phyloP scores from a whole-genome alignment of 176 grass and related monocot genomes.

The Canna indica region DNA sequence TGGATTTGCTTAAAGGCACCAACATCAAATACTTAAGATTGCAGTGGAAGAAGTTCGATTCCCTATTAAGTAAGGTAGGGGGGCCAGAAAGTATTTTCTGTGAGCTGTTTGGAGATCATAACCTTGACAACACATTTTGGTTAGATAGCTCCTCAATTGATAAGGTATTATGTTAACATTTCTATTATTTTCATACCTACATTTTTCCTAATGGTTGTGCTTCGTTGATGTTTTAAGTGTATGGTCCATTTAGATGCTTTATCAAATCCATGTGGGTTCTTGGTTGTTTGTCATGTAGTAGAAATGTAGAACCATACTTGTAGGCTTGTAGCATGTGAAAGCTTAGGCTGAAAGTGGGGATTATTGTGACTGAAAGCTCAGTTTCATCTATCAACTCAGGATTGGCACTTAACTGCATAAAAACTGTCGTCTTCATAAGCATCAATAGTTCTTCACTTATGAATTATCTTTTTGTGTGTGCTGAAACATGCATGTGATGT shows the following conservation, averaged over 20 bases:
- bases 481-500: background rate
- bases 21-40: slow-evolving; percentile 45
- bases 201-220: slow-evolving; percentile 14
- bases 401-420: background rate
- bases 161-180: slow-evolving; percentile 44
- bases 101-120: slow-evolving; percentile 52
- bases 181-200: slow-evolving; percentile 16
- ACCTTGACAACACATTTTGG: slow-evolving; percentile 80
- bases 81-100: slow-evolving; percentile 59
- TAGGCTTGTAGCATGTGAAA: background rate
- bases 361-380: background rate
- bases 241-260: background rate
- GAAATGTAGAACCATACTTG: too few relatives aligned
- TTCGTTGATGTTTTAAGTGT: background rate
- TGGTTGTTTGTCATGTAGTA: background rate
- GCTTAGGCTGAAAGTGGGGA: background rate
- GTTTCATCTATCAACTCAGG: background rate
- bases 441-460: too few relatives aligned
- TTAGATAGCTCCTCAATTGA: slow-evolving; percentile 90
- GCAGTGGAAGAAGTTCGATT: slow-evolving; percentile 68
- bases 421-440: too few relatives aligned
- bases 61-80: slow-evolving; percentile 30
- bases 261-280: background rate
- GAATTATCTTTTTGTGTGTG: background rate
- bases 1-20: slow-evolving; percentile 10